phyloP scores from a whole-genome alignment of 352 stramenopile genomes.

The Phytophthora sp. region DNA sequence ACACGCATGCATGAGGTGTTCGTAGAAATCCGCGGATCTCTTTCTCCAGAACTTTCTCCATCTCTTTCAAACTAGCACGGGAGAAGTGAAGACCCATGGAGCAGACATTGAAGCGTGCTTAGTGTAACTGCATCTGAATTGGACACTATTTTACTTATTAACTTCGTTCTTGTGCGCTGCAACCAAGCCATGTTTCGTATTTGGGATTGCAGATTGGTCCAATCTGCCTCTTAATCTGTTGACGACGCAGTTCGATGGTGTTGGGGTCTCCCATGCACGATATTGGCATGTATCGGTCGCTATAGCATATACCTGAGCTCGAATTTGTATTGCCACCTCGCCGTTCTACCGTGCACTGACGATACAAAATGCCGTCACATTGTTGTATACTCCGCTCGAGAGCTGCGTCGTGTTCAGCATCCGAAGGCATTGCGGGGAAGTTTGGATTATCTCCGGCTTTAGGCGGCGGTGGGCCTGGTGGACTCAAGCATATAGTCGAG shows the following conservation, averaged over 20 bases:
- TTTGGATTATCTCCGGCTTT: neutral
- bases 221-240: slow-evolving; percentile 32
- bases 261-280: slow-evolving; percentile 17
- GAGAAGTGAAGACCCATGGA: slow-evolving; percentile 3
- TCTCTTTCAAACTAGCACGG: slow-evolving; percentile 7
- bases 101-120: slow-evolving; percentile 8
- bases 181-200: slow-evolving; percentile 40
- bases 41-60: too few species aligned
- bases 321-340: neutral
- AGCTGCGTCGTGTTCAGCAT: neutral
- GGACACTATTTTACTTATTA: slow-evolving; percentile 3
- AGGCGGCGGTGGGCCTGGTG: neutral
- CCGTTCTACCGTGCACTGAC: slow-evolving; percentile 24
- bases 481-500: slow-evolving; percentile 19
- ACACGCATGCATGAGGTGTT: too few species aligned
- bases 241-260: slow-evolving; percentile 27
- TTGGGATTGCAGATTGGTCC: slow-evolving; percentile 22
- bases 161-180: neutral
- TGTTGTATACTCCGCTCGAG: slow-evolving; percentile 19
- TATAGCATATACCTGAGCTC: slow-evolving; percentile 37
- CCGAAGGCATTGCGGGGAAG: neutral
- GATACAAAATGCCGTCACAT: slow-evolving; percentile 34
- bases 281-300: slow-evolving; percentile 29
- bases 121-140: slow-evolving; percentile 10
- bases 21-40: too few species aligned